Evolutionary conservation across 164 flowering plant genomes (phyloP), one percentile per base, ranked within the genome.

Genomic region (Chloranthus sessilifolius): DNA sequence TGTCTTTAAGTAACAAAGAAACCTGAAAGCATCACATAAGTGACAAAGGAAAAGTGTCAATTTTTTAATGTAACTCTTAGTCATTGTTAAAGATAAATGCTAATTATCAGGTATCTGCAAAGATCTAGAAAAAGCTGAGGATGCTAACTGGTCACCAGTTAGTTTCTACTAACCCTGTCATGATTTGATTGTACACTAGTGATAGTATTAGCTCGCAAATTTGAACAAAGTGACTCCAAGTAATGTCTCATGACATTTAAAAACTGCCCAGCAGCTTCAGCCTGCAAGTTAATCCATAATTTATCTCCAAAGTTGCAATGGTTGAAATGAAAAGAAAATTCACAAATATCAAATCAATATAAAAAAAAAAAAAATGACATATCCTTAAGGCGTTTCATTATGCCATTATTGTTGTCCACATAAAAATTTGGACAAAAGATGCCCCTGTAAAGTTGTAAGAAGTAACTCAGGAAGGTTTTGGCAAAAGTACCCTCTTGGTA

Each of bases 1-100:
- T 92, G 56, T 92, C 99, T 61, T 88, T 92, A 7, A 88, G 81
- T 64, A 92, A 94, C 64, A 92, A 62, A 3, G 95, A 85, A 58
- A 92, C 96, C 95, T 92, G 76, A 65, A 57, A 7, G 22, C 14
- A 24, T n/a, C 31, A 4, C 37, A 20, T 19, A 7, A 41, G 7
- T 7, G 5, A 28, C 30, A 19, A n/a, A 20, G 23, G n/a, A n/a
- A n/a, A n/a, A n/a, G n/a, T n/a, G n/a, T n/a, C n/a, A n/a, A n/a
- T n/a, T n/a, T n/a, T n/a, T n/a, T n/a, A n/a, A n/a, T n/a, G n/a
- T n/a, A n/a, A n/a, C n/a, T n/a, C n/a, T 43, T 36, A 2, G 0
- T 8, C 24, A 48, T 3, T n/a, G 21, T 3, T n/a, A 45, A 39
- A 38, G 26, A 35, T 34, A 36, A 27, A 10, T 6, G 27, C 43